These are phyloP conservation scores for Epithemia pelagica DNA, from an alignment of 108 stramenopile species.

Conservation along the genomic window DNA sequence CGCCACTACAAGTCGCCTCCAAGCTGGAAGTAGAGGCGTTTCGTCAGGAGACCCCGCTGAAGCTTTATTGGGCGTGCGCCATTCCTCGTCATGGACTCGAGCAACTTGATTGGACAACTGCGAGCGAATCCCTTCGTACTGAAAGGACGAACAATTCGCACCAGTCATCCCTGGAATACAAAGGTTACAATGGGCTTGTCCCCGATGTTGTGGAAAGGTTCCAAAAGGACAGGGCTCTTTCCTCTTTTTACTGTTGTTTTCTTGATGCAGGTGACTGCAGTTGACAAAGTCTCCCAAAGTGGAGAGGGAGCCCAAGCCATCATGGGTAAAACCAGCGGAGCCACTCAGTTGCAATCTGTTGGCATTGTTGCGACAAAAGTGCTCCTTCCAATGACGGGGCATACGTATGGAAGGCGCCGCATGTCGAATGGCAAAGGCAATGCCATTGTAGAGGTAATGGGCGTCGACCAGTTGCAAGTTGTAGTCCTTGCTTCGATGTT, in stretches of 20 bases:
- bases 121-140: not conserved
- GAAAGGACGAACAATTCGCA: not conserved
- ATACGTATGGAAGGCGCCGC: not conserved
- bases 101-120: too few species aligned
- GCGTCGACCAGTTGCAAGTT: slow-evolving; percentile 10
- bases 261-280: not conserved
- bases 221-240: slow-evolving; percentile 1
- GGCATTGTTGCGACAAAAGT: slow-evolving; percentile 16
- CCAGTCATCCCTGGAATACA: slow-evolving; percentile 13
- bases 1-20: not conserved
- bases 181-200: not conserved
- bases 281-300: not conserved
- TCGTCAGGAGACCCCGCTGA: too few species aligned
- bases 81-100: too few species aligned
- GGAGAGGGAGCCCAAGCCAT: not conserved
- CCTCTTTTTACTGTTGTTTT: not conserved
- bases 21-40: too few species aligned
- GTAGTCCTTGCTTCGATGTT: not conserved
- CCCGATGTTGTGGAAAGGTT: not conserved
- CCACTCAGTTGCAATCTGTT: slow-evolving; percentile 3
- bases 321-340: not conserved
- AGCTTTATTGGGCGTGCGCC: too few species aligned
- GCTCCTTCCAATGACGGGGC: not conserved
- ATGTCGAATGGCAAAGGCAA: slow-evolving; percentile 11
- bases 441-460: slow-evolving; percentile 15